Evolutionary conservation across 331 rosid genomes (phyloP), one percentile per base, ranked within the genome.

Genomic region (Saraca asoca): DNA sequence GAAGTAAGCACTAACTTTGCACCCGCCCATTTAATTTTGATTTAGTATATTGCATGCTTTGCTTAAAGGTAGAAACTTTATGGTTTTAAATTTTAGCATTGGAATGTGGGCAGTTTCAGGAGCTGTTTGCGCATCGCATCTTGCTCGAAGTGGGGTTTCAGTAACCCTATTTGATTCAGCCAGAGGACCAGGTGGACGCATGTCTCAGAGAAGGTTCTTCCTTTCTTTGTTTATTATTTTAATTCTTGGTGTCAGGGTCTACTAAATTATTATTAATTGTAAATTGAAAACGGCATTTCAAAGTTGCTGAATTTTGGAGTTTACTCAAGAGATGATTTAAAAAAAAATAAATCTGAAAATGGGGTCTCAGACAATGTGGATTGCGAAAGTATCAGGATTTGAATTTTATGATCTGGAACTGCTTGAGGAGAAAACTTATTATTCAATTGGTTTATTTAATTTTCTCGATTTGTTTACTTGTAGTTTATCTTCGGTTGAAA

Each of bases 161-260:
- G 95, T 93, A 5, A 87, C 95, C 49, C 66, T 93, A 72, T 82
- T 93, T 80, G 95, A 93, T 20, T 87, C 98, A 5, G 95, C 91
- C 48, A 80, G 98, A 82, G 98, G 96, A 71, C 95, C 96, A 7
- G 95, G 98, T 62, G 95, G 98, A 58, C 89, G 96, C 55, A 87
- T 93, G 96, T 93, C 96, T 3, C 94, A 82, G 8, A 75, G 96
- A 74, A 90, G 96, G 98, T 85, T 33, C 65, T 54, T 73, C 10
- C 10, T 15, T 65, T 34, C 35, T 37, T 13, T 20, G 53, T 44
- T 18, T 49, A 8, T 29, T 8, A 12, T 5, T 33, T n/a, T 34
- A 56, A 54, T 16, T 48, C 11, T 55, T 51, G 7, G 60, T 34
- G 45, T 37, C 8, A 41, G 64, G 42, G 51, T 69, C 6, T 70